Evolutionary conservation across 1,284 basidiomycete species (phyloP).

Genomic region (Pterula multifida): DNA sequence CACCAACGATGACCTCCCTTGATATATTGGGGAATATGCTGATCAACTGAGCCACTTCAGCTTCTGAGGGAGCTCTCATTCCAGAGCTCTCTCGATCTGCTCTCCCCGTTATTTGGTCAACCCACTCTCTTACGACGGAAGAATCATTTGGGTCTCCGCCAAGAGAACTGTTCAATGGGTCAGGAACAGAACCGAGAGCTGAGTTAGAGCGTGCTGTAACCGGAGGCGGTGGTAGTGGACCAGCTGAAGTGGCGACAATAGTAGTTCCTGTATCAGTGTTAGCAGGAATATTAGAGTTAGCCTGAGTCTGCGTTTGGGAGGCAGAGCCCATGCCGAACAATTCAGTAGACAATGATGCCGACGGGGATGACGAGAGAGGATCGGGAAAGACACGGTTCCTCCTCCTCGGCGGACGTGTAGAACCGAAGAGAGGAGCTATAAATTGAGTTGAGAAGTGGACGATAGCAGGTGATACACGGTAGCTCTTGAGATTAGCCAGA

Average conservation of each 20-base stretch:
- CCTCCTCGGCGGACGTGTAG: conserved; percentile 39
- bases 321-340: neutral
- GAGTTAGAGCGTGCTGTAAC: conserved; percentile 1
- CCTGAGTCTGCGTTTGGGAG: neutral
- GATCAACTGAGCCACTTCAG: conserved; percentile 63
- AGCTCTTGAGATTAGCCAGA: conserved; percentile 59
- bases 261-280: neutral
- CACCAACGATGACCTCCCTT: conserved; percentile 63
- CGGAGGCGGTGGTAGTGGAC: too few species aligned
- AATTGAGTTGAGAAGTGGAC: conserved; percentile 37
- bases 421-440: conserved; percentile 55
- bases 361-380: conserved; percentile 6
- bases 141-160: conserved; percentile 9
- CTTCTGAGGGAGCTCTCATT: conserved; percentile 59
- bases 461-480: conserved; percentile 52
- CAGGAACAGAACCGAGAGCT: conserved; percentile 10
- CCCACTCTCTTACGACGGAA: conserved; percentile 72
- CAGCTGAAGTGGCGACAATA: neutral
- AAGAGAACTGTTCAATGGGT: conserved; percentile 5
- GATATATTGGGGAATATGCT: conserved; percentile 77
- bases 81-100: conserved; percentile 34
- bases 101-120: conserved; percentile 66
- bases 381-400: conserved; percentile 50
- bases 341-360: neutral
- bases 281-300: neutral